These are phyloP conservation scores for Dalbergia cultrata DNA, from an alignment of 306 rosid species.

Conservation along the genomic window DNA sequence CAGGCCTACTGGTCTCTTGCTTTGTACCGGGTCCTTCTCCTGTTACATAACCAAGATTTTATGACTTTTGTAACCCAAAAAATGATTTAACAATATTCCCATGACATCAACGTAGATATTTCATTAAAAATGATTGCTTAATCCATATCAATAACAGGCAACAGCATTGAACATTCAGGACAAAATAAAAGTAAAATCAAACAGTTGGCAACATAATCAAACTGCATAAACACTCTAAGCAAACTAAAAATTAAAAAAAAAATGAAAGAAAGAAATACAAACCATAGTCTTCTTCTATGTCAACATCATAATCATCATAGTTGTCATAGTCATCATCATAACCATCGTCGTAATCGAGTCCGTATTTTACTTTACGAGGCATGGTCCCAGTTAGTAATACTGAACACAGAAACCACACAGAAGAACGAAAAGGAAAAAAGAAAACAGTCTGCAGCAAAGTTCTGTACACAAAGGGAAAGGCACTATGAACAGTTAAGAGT, in stretches of 20 bases:
- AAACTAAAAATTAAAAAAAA: slow-evolving; percentile 11
- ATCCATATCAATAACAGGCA: neutral
- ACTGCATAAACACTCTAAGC: neutral
- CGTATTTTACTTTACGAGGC: slow-evolving; percentile 85
- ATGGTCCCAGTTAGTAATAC: slow-evolving; percentile 51
- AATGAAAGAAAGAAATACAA: slow-evolving; percentile 22
- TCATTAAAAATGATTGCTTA: slow-evolving; percentile 1
- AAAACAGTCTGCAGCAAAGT: neutral
- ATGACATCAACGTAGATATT: slow-evolving; percentile 18
- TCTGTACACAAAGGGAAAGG: slow-evolving; percentile 9
- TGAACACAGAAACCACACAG: slow-evolving; percentile 3
- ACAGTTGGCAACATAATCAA: slow-evolving; percentile 1
- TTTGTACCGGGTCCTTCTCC: slow-evolving; percentile 57
- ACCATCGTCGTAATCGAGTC: slow-evolving; percentile 68
- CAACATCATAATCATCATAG: slow-evolving; percentile 52
- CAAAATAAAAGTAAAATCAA: slow-evolving; percentile 3
- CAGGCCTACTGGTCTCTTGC: slow-evolving; percentile 53
- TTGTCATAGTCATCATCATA: slow-evolving; percentile 61
- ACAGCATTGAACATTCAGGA: neutral
- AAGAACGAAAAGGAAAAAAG: neutral
- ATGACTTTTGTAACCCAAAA: slow-evolving; percentile 16
- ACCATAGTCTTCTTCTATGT: slow-evolving; percentile 70
- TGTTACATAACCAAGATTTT: slow-evolving; percentile 48
- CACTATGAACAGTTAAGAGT: neutral
- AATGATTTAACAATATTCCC: slow-evolving; percentile 6